These are phyloP conservation scores for Neofusicoccum ribis DNA, from an alignment of 2,329 filamentous ascomycete species.

Conservation along the genomic window DNA sequence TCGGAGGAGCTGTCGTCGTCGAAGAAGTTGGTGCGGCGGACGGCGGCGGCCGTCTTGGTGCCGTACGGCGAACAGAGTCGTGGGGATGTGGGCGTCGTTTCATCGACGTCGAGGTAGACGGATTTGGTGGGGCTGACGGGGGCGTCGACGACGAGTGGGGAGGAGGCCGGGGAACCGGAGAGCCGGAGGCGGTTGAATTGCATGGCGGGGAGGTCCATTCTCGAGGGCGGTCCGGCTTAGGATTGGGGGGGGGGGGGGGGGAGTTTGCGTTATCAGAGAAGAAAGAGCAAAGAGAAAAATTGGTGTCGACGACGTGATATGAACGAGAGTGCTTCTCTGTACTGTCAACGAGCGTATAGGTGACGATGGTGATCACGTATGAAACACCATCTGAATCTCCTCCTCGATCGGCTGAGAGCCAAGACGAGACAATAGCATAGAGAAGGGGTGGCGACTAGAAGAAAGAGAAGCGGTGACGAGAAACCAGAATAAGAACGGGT, in stretches of 20 bases:
- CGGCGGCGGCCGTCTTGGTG: conserved; percentile 22
- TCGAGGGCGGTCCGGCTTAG: not conserved
- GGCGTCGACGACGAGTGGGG: conserved; percentile 32
- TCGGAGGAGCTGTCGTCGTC: conserved; percentile 29
- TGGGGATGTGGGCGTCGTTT: not conserved
- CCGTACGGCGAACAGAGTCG: not conserved
- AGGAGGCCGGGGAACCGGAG: conserved; percentile 22
- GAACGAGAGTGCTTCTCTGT: not conserved
- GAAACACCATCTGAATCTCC: not conserved
- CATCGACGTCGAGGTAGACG: conserved; percentile 35
- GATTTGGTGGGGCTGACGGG: conserved; percentile 36
- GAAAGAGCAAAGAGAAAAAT: not conserved
- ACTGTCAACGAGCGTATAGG: not conserved
- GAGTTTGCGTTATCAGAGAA: no score
- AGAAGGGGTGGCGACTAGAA: not conserved
- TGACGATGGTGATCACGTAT: not conserved
- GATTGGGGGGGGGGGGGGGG: no score
- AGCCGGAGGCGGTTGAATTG: conserved; percentile 17
- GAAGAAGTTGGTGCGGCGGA: conserved; percentile 37
- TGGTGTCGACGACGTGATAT: not conserved
- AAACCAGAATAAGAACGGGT: conserved; percentile 3
- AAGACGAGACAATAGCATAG: not conserved
- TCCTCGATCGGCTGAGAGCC: not conserved
- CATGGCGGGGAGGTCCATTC: not conserved
- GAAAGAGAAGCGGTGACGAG: not conserved